Conservation (phyloP, 805 yeast species). For the Candida pseudofarinosa region DNA sequence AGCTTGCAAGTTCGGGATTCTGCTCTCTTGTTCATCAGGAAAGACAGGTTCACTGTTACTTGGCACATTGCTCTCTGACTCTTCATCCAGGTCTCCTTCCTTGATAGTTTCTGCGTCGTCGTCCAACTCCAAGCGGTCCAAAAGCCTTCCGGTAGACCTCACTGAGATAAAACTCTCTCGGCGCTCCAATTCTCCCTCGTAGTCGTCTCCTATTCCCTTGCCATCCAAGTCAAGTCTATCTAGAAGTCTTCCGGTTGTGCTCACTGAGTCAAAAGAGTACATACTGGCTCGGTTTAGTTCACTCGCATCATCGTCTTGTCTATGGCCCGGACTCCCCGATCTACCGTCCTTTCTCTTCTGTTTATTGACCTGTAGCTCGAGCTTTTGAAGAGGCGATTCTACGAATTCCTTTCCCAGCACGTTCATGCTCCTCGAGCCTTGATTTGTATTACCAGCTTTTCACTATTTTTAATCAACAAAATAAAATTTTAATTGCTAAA, state of each 20-base stretch:
- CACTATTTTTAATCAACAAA: too few relatives aligned
- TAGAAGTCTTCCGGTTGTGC: constrained; percentile 38
- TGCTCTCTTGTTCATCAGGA: not conserved
- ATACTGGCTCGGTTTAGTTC: constrained; percentile 31
- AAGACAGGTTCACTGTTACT: not conserved
- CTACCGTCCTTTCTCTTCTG: constrained; percentile 6
- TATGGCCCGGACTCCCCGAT: not conserved
- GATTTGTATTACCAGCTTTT: too few relatives aligned
- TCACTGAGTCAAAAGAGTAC: constrained; percentile 42
- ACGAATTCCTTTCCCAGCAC: constrained; percentile 4
- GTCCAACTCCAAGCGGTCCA: constrained; percentile 27
- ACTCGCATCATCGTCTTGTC: not conserved
- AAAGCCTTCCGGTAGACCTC: constrained; percentile 26
- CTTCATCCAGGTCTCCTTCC: not conserved
- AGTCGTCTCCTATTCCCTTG: constrained; percentile 15
- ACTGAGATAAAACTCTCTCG: constrained; percentile 21
- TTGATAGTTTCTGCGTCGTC: constrained; percentile 6
- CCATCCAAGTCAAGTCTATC: constrained; percentile 33
- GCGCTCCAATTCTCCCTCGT: constrained; percentile 8
- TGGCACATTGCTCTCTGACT: not conserved
- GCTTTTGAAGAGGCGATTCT: constrained; percentile 18
- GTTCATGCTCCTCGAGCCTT: not conserved
- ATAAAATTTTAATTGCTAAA: too few relatives aligned
- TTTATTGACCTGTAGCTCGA: constrained; percentile 17
- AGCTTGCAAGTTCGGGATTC: not conserved